Evolutionary conservation across 257 asterid species (phyloP), one percentile per base, ranked within the genome.

Genomic region (Cynanchum wilfordii): DNA sequence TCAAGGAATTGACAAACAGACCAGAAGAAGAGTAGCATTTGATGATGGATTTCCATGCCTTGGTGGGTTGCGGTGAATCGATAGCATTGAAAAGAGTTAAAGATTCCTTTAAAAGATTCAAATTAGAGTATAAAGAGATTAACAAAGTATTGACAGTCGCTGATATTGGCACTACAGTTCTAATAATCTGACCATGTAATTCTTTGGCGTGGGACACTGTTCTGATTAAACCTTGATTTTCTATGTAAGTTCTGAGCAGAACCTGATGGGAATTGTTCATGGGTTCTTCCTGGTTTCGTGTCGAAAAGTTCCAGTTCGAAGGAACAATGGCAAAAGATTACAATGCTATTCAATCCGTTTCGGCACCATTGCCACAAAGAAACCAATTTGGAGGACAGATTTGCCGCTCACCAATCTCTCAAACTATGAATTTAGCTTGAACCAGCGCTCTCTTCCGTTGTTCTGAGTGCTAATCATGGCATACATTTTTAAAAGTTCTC

Each of bases 11-110:
- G 58, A 33, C 56, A 69, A 89, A 87, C 30, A 76, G 45, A 5
- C 90, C 96, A 40, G 54, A 78, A 60, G 89, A 86, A 74, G 92
- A 80, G 56, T 88, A 91, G 75, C 98, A 94, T 78, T 79, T 89
- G 29, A 91, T 87, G 72, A 94, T 62, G 76, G 96, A 86, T 57
- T 87, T 91, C 95, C 96, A 91, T 50, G 95, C 98, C 75, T 83
- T 87, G 25, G 84, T 70, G 15, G 96, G 87, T 25, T 92, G 93
- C 8, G 87, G 84, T 12, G 83, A 76, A 47, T 57, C 77, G 62
- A 86, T 77, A 9, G 82, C 44, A 33, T 70, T 74, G 83, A 89
- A 86, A 79, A 87, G 87, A 57, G 82, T 71, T 47, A 85, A 77
- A 66, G 86, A 86, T 27, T 86, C 90, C 57, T 84, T 79, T 5